A percentile compares a stretch with the other conserved stretches of the same genome.
phyloP scores from a whole-genome alignment of 2,329 filamentous ascomycete species.

The Diplodia scrobiculata region DNA sequence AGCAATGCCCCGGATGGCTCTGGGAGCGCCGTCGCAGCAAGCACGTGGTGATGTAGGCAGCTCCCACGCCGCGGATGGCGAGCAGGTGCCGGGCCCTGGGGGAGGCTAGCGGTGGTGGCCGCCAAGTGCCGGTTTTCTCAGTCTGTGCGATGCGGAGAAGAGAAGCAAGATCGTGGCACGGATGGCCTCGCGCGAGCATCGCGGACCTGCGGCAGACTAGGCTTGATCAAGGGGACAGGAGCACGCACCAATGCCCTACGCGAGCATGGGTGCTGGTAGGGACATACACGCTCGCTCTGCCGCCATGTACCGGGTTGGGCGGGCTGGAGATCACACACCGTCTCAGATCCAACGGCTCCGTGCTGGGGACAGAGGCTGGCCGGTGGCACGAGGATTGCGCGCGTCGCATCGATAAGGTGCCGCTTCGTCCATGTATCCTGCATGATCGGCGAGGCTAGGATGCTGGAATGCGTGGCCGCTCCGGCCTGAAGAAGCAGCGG shows the following conservation, averaged over 20 bases:
- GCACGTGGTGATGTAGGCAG: constrained; percentile 11
- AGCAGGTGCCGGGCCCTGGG: neutral
- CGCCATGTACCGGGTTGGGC: constrained; percentile 20
- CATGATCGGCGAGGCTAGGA: constrained; percentile 15
- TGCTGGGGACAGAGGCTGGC: constrained; percentile 2
- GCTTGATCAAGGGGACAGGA: constrained; percentile 10
- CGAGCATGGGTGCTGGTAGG: constrained; percentile 10
- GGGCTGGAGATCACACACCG: constrained; percentile 11
- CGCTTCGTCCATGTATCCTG: neutral
- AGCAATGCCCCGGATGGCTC: neutral
- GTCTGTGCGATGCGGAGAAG: constrained; percentile 21
- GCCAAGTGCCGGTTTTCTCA: neutral
- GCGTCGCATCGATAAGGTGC: constrained; percentile 22
- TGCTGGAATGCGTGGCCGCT: constrained; percentile 11
- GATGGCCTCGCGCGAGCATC: neutral
- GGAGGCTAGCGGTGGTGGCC: neutral
- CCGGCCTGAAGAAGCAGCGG: constrained; percentile 10
- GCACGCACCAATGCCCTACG: constrained; percentile 24
- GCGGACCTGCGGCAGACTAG: constrained; percentile 27
- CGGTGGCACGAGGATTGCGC: constrained; percentile 13
- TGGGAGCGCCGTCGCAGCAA: neutral
- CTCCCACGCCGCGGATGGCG: neutral
- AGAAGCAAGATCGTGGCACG: constrained; percentile 4
- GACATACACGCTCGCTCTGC: constrained; percentile 15
- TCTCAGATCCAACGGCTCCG: constrained; percentile 18